Evolutionary conservation across 139 green algal species (phyloP), one percentile per base, ranked within the genome.

Genomic region (Chlorella sorokiniana): DNA sequence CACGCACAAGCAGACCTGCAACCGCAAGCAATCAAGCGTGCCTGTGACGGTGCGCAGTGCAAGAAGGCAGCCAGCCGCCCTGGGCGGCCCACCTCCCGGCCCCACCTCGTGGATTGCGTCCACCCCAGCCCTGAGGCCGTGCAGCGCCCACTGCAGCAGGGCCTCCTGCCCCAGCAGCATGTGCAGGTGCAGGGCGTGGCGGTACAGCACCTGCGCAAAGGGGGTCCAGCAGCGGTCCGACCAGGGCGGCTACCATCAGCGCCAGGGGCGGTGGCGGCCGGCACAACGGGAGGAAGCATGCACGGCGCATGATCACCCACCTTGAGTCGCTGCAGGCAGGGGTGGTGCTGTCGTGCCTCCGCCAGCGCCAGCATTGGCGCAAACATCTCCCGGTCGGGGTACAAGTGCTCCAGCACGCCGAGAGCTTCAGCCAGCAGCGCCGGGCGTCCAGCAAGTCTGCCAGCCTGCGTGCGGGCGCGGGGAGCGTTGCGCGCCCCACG

Each of bases 1-100:
- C n/a, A n/a, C n/a, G n/a, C n/a, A n/a, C n/a, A n/a, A n/a, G 51
- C 72, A 79, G 7, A 79, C 72, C 72, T 79, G 72, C 35, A 38
- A n/a, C n/a, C n/a, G n/a, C n/a, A n/a, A n/a, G n/a, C n/a, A n/a
- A n/a, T n/a, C n/a, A n/a, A n/a, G n/a, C n/a, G n/a, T n/a, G n/a
- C n/a, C n/a, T n/a, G n/a, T n/a, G n/a, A n/a, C n/a, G n/a, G n/a
- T n/a, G n/a, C n/a, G n/a, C n/a, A n/a, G n/a, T n/a, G n/a, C n/a
- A n/a, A n/a, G n/a, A 59, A 0, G 11, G 40, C 37, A 33, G 20
- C 22, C 23, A 54, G 4, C 20, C 22, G 1, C 23, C 23, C 20
- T 9, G 5, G 16, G 5, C 31, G 35, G 68, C 41, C 27, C 4
- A 2, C 67, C 61, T 68, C 3, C 38, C 4, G 7, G 0, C 8